Conservation (phyloP, 2,329 filamentous ascomycete genomes). For the Aspergillus sp. region DNA sequence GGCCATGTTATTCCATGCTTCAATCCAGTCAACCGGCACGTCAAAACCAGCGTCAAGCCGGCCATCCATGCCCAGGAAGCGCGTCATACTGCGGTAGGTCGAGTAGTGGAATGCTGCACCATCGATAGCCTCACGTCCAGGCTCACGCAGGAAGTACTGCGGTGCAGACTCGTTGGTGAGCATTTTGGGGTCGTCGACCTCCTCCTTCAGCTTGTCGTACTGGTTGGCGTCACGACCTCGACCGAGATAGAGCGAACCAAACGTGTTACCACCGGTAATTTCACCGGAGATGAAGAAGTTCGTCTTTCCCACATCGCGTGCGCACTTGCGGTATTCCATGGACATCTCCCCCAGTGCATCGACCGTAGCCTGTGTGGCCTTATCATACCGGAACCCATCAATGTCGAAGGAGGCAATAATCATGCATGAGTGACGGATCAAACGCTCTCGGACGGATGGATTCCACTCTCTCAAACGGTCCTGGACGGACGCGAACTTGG, state of each 20-base stretch:
- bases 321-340: conserved; percentile 57
- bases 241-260: conserved; percentile 62
- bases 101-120: conserved; percentile 64
- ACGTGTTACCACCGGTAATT: conserved; percentile 62
- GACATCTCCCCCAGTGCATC: conserved; percentile 62
- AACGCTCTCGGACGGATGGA: conserved; percentile 56
- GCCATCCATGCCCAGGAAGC: conserved; percentile 62
- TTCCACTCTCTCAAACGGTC: conserved; percentile 66
- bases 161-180: conserved; percentile 35
- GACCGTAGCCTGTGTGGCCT: conserved; percentile 63
- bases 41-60: conserved; percentile 56
- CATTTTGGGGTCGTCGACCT: conserved; percentile 19
- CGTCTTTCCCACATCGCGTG: conserved; percentile 55
- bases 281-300: conserved; percentile 67
- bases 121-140: conserved; percentile 56
- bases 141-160: conserved; percentile 53
- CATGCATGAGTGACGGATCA: conserved; percentile 64
- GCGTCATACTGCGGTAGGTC: conserved; percentile 61
- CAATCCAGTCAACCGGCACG: conserved; percentile 54
- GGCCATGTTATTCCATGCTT: conserved; percentile 58
- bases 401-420: conserved; percentile 63
- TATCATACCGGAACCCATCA: conserved; percentile 67
- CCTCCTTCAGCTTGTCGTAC: conserved; percentile 45
- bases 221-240: conserved; percentile 59
- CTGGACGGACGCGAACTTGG: conserved; percentile 67